These are phyloP conservation scores for Clavispora phyllophila DNA, from an alignment of 805 yeast genomes.

Conservation along the genomic window DNA sequence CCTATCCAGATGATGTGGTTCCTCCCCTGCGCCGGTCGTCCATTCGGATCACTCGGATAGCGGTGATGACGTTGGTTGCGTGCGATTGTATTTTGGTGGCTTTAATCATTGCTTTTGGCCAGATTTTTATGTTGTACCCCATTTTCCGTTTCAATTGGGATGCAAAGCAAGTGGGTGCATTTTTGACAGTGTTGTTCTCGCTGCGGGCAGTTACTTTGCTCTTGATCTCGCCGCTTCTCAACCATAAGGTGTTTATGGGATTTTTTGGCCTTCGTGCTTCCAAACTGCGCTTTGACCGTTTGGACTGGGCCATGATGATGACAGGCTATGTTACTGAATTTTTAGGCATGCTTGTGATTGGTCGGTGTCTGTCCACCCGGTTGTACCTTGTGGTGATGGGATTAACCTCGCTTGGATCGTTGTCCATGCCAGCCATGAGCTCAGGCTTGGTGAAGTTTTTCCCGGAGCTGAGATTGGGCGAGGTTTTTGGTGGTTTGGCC, in stretches of 20 bases:
- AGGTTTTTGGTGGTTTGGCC: constrained; percentile 67
- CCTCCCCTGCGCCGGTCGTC: constrained; percentile 15
- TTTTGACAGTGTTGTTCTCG: constrained; percentile 48
- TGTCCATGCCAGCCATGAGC: constrained; percentile 48
- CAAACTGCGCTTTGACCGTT: constrained; percentile 44
- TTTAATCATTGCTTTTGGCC: constrained; percentile 36
- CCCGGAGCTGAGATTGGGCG: constrained; percentile 58
- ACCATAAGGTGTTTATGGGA: constrained; percentile 31
- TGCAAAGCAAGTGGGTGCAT: constrained; percentile 50
- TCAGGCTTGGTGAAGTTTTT: constrained; percentile 58
- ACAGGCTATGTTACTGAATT: constrained; percentile 35
- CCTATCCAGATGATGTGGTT: constrained; percentile 42
- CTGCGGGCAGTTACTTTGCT: constrained; percentile 47
- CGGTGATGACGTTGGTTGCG: constrained; percentile 44
- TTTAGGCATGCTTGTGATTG: constrained; percentile 31
- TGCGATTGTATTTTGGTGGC: constrained; percentile 39
- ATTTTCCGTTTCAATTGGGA: constrained; percentile 51
- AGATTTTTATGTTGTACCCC: constrained; percentile 47
- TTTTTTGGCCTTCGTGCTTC: constrained; percentile 27
- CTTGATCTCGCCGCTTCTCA: constrained; percentile 45
- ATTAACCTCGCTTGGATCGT: constrained; percentile 40
- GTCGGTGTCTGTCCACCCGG: constrained; percentile 23
- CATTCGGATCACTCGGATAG: constrained; percentile 20
- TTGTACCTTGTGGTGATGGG: constrained; percentile 29
- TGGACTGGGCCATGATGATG: constrained; percentile 40